These are phyloP conservation scores for Tulasnella sp. DNA, from an alignment of 768 basidiomycete species.

Conservation along the genomic window DNA sequence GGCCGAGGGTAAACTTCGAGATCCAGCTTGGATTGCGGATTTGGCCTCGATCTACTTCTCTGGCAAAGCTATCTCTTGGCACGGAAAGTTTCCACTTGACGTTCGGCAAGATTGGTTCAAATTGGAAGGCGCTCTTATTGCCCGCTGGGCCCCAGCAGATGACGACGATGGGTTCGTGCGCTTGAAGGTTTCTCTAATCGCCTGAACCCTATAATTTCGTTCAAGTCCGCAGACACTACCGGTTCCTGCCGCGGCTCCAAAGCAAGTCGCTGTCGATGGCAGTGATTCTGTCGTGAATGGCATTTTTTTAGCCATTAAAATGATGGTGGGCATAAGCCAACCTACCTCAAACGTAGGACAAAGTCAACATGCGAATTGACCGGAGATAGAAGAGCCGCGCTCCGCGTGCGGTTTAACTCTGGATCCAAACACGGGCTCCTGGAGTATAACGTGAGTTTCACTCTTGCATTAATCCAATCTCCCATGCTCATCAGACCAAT, in stretches of 20 bases:
- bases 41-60: background rate
- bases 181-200: background rate
- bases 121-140: background rate
- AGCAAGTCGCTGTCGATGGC: background rate
- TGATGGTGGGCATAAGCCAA: background rate
- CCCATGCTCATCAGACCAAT: too few relatives aligned
- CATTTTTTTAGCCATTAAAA: background rate
- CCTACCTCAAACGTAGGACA: background rate
- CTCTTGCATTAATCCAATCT: background rate
- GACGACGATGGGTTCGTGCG: background rate
- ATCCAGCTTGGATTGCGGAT: conserved; percentile 18
- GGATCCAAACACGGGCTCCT: background rate
- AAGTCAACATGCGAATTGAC: background rate
- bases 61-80: background rate
- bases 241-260: background rate
- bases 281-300: background rate
- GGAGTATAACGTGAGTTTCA: background rate
- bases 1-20: background rate
- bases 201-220: background rate
- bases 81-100: background rate
- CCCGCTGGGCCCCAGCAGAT: background rate
- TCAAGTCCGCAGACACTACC: background rate
- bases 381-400: background rate
- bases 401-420: background rate
- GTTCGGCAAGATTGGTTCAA: background rate